Evolutionary conservation across 768 basidiomycete genomes (phyloP), one percentile per base, ranked within the genome.

Genomic region (Phlebiopsis gigantea): DNA sequence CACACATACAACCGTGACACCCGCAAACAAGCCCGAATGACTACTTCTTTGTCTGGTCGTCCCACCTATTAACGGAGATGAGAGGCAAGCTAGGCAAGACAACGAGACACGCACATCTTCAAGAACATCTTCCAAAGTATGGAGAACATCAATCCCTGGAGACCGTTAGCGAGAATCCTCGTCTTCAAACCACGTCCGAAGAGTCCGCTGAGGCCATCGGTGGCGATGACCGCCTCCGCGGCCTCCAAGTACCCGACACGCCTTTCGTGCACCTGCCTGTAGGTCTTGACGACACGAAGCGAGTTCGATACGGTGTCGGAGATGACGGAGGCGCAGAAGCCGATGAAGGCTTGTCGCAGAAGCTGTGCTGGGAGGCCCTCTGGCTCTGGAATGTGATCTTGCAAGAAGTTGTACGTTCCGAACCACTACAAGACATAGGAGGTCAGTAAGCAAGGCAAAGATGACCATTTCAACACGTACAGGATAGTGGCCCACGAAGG

Each of bases 271-370:
- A 95, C 93, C 69, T 98, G 96, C 15, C 95, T 77, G 72, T 97
- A 98, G 0, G 96, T 98, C 79, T 98, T 98, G 66, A 98, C 73
- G 2, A 98, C 95, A 19, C 93, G 82, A 1, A 98, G 75, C 5
- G 88, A 92, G 73, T 98, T 98, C 44, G 88, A 91, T 42, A 88
- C 67, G 1, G 85, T 88, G 67, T 98, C 96, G 10, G 91, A 94
- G 2, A 85, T 77, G 52, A 97, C 76, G 4, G 91, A 92, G 0
- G 94, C 92, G 28, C 73, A 77, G 70, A 98, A 98, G 0, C 94
- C 96, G 61, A 98, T 97, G 69, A 94, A 81, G 0, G 93, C 94
- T 45, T 92, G 88, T 17, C 96, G 85, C 1, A 73, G 58, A 30
- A 97, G 82, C 59, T 81, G 85, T 63, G 84, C 74, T 0, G 81